Percentiles rank a stretch among this genome's conserved stretches.
phyloP scores from a whole-genome alignment of 192 early-diverging fungal species.

The Cetraspora pellucida region DNA sequence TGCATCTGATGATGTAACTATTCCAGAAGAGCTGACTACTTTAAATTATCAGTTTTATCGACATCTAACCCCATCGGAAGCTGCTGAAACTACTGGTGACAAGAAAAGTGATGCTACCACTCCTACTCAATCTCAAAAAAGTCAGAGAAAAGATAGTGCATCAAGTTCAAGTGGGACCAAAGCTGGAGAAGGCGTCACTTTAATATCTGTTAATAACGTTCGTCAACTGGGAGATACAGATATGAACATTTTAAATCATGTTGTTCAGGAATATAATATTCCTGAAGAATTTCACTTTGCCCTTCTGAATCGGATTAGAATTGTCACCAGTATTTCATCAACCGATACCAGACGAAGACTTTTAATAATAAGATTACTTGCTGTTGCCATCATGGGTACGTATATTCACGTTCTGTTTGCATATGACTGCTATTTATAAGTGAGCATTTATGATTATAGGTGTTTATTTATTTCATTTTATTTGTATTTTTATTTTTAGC shows the following conservation, averaged over 20 bases:
- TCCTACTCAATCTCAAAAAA: constrained; percentile 9
- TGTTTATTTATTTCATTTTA: no score
- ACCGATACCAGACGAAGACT: constrained; percentile 58
- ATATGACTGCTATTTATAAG: background rate
- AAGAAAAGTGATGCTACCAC: constrained; percentile 27
- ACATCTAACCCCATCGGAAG: constrained; percentile 33
- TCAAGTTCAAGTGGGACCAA: constrained; percentile 11
- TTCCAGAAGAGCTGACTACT: constrained; percentile 44
- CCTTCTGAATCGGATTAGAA: constrained; percentile 78
- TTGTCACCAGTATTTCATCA: constrained; percentile 63
- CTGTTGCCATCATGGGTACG: constrained; percentile 77
- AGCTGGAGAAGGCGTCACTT: constrained; percentile 57
- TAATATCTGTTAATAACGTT: constrained; percentile 54
- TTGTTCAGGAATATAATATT: constrained; percentile 70
- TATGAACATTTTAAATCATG: constrained; percentile 56
- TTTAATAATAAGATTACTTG: constrained; percentile 73
- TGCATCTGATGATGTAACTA: constrained; percentile 40
- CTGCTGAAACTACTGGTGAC: constrained; percentile 27
- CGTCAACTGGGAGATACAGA: constrained; percentile 45
- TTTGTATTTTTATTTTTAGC: constrained; percentile 42
- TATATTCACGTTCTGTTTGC: background rate
- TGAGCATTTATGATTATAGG: background rate
- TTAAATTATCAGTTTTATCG: constrained; percentile 71
- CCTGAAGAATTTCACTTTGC: constrained; percentile 74
- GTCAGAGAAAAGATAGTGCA: constrained; percentile 31